Evolutionary conservation across 1,284 basidiomycete species (phyloP).

Genomic region (Agaricales sp.): DNA sequence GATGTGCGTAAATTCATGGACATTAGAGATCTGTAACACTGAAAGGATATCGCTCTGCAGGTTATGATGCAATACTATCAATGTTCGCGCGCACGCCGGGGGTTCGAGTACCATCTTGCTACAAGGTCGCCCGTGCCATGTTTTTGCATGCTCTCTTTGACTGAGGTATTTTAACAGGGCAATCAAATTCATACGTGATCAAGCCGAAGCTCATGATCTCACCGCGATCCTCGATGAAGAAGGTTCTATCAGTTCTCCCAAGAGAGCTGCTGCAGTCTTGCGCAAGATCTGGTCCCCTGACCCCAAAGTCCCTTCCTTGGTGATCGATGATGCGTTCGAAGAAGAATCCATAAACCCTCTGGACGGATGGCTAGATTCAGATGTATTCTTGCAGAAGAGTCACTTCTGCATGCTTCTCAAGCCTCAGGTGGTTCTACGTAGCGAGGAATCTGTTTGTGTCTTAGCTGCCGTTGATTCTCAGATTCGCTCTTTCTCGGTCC

Average conservation of each 20-base stretch:
- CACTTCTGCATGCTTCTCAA: slow-evolving; percentile 83
- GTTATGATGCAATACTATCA: slow-evolving; percentile 88
- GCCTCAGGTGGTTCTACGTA: slow-evolving; percentile 82
- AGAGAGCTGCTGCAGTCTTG: slow-evolving; percentile 51
- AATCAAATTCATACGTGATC: slow-evolving; percentile 77
- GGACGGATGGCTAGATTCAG: slow-evolving; percentile 54
- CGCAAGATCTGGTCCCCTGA: slow-evolving; percentile 52
- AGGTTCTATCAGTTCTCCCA: slow-evolving; percentile 24
- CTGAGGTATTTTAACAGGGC: slow-evolving; percentile 35
- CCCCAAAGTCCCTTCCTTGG: slow-evolving; percentile 34
- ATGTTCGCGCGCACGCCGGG: slow-evolving; percentile 65
- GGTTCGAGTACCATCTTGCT: slow-evolving; percentile 84
- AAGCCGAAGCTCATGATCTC: slow-evolving; percentile 42
- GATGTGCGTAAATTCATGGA: slow-evolving; percentile 38
- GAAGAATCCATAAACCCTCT: slow-evolving; percentile 42
- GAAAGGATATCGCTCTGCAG: slow-evolving; percentile 23
- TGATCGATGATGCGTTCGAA: slow-evolving; percentile 19
- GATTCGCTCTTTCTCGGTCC: slow-evolving; percentile 72
- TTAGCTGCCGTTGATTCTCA: slow-evolving; percentile 80
- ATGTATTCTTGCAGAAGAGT: slow-evolving; percentile 55
- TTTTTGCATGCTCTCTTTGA: slow-evolving; percentile 5
- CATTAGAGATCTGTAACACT: not conserved
- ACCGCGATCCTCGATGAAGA: slow-evolving; percentile 20
- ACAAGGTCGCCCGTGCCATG: slow-evolving; percentile 45
- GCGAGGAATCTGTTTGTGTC: slow-evolving; percentile 54